Base-by-base conservation (phyloP, 73 alveolate species). In the Breviolum minutum region DNA sequence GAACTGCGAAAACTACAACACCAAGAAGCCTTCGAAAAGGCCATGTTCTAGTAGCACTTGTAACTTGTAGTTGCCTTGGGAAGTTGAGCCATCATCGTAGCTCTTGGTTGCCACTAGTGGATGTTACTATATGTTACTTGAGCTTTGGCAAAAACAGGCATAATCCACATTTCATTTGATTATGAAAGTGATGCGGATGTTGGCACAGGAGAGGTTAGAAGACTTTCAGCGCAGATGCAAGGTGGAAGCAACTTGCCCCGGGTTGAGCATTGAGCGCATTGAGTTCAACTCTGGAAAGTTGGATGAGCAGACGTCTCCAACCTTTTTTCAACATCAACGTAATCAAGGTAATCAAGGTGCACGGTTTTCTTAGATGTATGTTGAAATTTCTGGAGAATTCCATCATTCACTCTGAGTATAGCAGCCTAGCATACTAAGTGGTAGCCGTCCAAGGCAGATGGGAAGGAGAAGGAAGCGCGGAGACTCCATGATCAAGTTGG, bases 211-310 rank as follows among this genome's bases (percentile, higher is more conserved):
- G 76, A 48, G 74, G 27, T 22, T 90, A 30, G 88, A 71, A 62
- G 97, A 90, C 32, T 63, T 73, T n/a, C 97, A 68, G 68, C 71
- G 97, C 54, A 70, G 87, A 40, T 90, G 88, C 74, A 76, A 77
- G 16, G 64, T 87, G 24, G 97, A 90, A 63, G 97, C 74, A 29
- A 6, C 92, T 83, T 83, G 92, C n/a, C 77, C 3, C 4, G 77
- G 11, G 29, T 10, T 8, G 32, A 12, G 63, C 87, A 79, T 10
- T 48, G 66, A 5, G 16, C 16, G n/a, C 48, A 54, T 54, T 8
- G 16, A 19, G 79, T 19, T 69, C 27, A 2, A 24, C 79, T 16
- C 79, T 24, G n/a, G n/a, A n/a, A n/a, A n/a, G n/a, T n/a, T n/a
- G n/a, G n/a, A n/a, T n/a, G 79, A 19, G 79, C 79, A 69, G 19